A percentile compares a stretch with the other conserved stretches of the same genome.
Evolutionary conservation across 306 rosid species (phyloP).

Genomic region (Gleditsia sinensis): DNA sequence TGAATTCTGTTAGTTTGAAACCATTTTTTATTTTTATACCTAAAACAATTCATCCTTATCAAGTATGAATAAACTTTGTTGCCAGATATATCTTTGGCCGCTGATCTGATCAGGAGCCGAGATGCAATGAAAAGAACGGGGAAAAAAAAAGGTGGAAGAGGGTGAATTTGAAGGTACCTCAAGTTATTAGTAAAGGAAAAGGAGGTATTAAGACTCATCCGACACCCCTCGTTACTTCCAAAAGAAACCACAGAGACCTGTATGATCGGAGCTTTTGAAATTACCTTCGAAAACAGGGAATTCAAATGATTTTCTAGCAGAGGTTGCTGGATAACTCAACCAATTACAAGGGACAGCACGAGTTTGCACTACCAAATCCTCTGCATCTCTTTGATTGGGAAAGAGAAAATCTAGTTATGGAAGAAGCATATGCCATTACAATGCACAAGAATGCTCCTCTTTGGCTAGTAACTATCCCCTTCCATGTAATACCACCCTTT

Average conservation of each 20-base stretch:
- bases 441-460: constrained; percentile 35
- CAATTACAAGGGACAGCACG: too few species aligned
- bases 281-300: too few species aligned
- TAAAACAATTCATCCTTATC: too few species aligned
- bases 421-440: constrained; percentile 43
- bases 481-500: too few species aligned
- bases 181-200: constrained; percentile 42
- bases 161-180: constrained; percentile 13
- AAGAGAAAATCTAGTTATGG: constrained; percentile 50
- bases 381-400: constrained; percentile 51
- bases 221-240: too few species aligned
- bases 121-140: constrained; percentile 39
- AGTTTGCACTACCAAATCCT: constrained; percentile 55
- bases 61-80: too few species aligned
- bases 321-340: too few species aligned
- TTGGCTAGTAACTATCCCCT: neutral
- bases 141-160: constrained; percentile 14
- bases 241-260: constrained; percentile 32
- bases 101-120: constrained; percentile 39
- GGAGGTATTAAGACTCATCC: constrained; percentile 6
- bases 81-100: constrained; percentile 20
- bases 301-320: neutral
- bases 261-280: neutral
- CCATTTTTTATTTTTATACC: too few species aligned
- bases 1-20: too few species aligned